A percentile compares a stretch with the other conserved stretches of the same genome.
phyloP scores from a whole-genome alignment of 179 eudicot species.

The Dionaea muscipula region DNA sequence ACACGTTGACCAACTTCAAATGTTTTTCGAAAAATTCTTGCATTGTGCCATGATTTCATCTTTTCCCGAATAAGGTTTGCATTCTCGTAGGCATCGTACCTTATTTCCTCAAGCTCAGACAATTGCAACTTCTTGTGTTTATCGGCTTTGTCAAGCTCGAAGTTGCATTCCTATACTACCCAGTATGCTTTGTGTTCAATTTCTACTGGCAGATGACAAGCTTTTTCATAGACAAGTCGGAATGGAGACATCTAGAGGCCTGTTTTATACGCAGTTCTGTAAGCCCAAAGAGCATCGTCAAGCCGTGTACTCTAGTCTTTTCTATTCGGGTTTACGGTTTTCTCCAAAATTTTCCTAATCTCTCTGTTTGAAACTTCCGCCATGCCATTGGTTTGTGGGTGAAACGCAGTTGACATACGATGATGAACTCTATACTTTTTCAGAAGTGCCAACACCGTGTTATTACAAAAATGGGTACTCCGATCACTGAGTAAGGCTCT shows the following conservation, averaged over 20 bases:
- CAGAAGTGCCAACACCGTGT: not conserved
- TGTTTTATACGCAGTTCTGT: not conserved
- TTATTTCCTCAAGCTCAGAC: slow-evolving; percentile 1
- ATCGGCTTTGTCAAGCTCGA: not conserved
- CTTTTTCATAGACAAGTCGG: not conserved
- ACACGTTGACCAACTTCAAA: slow-evolving; percentile 1
- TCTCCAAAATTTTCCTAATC: not conserved
- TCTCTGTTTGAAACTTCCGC: not conserved
- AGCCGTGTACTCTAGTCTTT: slow-evolving; percentile 5
- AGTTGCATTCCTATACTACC: not conserved
- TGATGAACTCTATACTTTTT: slow-evolving; percentile 3
- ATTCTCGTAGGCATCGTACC: slow-evolving; percentile 4
- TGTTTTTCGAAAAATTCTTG: not conserved
- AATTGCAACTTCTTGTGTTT: not conserved
- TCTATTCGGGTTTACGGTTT: not conserved
- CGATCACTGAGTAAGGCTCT: slow-evolving; percentile 4
- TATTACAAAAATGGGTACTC: slow-evolving; percentile 4
- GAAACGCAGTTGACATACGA: not conserved
- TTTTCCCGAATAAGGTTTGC: not conserved
- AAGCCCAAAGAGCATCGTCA: slow-evolving; percentile 2
- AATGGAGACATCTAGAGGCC: not conserved
- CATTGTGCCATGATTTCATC: not conserved
- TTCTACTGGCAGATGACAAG: slow-evolving; percentile 1
- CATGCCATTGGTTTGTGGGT: slow-evolving; percentile 7
- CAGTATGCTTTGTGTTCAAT: not conserved